These are phyloP conservation scores for Yamadazyma epiphylla DNA, from an alignment of 1,139 yeast species.

Conservation along the genomic window DNA sequence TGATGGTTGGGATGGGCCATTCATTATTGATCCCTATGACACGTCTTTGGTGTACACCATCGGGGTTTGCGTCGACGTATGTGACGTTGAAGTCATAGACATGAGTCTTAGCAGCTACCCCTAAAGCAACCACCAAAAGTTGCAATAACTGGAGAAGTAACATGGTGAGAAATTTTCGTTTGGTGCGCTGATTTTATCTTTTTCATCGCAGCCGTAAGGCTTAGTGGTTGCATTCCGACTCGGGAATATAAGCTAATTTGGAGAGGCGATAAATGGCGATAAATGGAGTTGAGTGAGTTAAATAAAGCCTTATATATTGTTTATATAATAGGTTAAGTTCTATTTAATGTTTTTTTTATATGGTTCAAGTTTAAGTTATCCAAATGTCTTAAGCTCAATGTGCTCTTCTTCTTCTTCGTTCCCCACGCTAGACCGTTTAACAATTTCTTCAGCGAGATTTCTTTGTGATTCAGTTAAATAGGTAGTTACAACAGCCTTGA, in stretches of 20 bases:
- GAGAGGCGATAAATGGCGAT: no score
- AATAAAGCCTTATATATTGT: no score
- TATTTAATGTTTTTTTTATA: no score
- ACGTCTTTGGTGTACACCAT: constrained; percentile 61
- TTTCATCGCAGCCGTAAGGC: background rate
- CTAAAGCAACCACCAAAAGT: background rate
- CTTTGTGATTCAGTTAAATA: constrained; percentile 37
- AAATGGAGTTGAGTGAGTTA: no score
- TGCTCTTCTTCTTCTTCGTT: constrained; percentile 17
- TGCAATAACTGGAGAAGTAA: background rate
- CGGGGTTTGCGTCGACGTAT: constrained; percentile 72
- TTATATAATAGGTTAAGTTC: no score
- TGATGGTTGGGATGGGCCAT: constrained; percentile 83
- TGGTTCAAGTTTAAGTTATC: constrained; percentile 5
- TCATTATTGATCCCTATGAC: constrained; percentile 78
- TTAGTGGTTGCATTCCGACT: no score
- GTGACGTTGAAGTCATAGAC: constrained; percentile 69
- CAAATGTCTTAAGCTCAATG: constrained; percentile 37
- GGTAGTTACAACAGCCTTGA: constrained; percentile 48
- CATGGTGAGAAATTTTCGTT: background rate
- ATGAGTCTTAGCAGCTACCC: constrained; percentile 50
- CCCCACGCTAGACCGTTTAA: constrained; percentile 17
- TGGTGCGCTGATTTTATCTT: background rate
- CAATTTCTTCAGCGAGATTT: constrained; percentile 36
- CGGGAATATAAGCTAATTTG: no score